Evolutionary conservation across 2,329 filamentous ascomycete genomes (phyloP).

Genomic region (Microcyclosporella mali): DNA sequence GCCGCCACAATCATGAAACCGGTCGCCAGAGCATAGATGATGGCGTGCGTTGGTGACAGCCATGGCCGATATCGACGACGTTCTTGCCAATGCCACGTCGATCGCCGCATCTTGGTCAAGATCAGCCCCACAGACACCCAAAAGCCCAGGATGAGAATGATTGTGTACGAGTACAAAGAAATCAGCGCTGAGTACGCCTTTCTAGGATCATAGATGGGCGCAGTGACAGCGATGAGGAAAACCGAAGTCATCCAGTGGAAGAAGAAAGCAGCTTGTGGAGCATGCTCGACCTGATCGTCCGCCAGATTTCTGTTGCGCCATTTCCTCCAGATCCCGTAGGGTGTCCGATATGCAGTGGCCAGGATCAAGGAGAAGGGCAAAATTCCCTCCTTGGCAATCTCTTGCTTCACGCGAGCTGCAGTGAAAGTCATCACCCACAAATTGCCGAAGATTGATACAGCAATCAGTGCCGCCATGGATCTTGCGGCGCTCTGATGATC

Average conservation of each 20-base stretch:
- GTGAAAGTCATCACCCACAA: constrained; percentile 54
- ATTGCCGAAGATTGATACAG: constrained; percentile 51
- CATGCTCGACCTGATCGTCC: constrained; percentile 30
- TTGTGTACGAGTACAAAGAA: constrained; percentile 37
- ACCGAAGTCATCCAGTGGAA: constrained; percentile 36
- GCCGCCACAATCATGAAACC: constrained; percentile 20
- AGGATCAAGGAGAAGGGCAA: constrained; percentile 48
- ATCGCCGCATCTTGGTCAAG: constrained; percentile 23
- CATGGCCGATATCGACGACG: constrained; percentile 21
- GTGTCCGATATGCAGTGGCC: constrained; percentile 31
- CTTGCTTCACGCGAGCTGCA: constrained; percentile 52
- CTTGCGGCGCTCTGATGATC: constrained; percentile 21
- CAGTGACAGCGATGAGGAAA: constrained; percentile 31
- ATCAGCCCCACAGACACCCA: constrained; percentile 31
- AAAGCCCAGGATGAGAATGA: constrained; percentile 27
- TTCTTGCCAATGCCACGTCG: constrained; percentile 15
- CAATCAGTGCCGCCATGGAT: constrained; percentile 46
- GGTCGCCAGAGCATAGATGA: constrained; percentile 18
- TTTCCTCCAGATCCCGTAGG: constrained; percentile 20
- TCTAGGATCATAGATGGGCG: constrained; percentile 19
- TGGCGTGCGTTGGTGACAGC: constrained; percentile 19
- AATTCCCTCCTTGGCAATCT: constrained; percentile 55
- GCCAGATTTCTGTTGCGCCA: constrained; percentile 8
- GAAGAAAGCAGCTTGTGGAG: constrained; percentile 34
- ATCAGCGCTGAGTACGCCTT: constrained; percentile 32